Evolutionary conservation across 306 rosid genomes (phyloP), one percentile per base, ranked within the genome.

Genomic region (Quercus bicolor): DNA sequence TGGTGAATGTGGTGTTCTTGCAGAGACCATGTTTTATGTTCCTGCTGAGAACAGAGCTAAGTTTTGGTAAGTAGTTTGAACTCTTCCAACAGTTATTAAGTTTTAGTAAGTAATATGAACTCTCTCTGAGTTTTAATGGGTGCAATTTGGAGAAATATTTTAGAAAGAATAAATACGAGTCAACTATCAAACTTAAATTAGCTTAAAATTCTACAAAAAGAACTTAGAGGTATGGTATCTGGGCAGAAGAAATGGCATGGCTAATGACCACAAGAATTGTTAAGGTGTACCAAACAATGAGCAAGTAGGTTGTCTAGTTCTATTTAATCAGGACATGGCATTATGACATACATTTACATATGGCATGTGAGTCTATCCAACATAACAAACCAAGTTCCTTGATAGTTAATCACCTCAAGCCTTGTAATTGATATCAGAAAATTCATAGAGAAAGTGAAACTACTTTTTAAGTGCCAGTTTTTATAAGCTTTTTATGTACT

Each of bases 31-130:
- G 72, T 66, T 31, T 34, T 66, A 33, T 66, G 72, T 66, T 66
- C 72, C 72, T 19, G 72, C 72, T 66, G 72, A 66, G 26, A 66
- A 66, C 21, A 66, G 72, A 34, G 72, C 72, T 4, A 66, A 66
- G 72, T 66, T 66, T 66, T 66, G 72, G 72, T 66, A 66, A 66
- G 48, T 66, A 31, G 4, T 19, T 5, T 64, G 13, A 6, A 29
- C 20, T 64, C 43, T 15, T 64, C 13, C 19, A 3, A 15, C 5
- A 6, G 45, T 31, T n/a, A 31, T 29, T 29, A 29, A 29, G 16
- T 15, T 16, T 16, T 29, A 12, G 53, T 48, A 48, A 48, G 53
- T 48, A 48, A 48, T 12, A 11, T 64, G 26, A 57, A 57, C 29
- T 20, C 13, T 57, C 13, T 57, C 64, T 57, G 14, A 7, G 64